These are phyloP conservation scores for Solanum chacoense DNA, from an alignment of 305 asterid species.

Conservation along the genomic window DNA sequence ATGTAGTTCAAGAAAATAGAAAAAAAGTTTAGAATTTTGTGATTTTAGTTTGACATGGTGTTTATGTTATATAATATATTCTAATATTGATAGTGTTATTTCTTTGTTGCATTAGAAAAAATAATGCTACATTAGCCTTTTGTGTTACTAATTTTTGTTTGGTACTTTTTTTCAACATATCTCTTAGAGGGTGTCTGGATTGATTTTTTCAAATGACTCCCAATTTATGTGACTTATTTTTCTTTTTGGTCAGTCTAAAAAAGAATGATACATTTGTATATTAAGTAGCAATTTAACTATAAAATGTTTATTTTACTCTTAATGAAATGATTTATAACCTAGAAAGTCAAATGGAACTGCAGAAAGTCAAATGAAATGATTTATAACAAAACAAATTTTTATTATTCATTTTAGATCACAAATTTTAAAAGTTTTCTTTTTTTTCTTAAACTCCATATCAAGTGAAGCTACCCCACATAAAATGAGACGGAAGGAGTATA, in stretches of 20 bases:
- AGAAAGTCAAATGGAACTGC: too few species aligned
- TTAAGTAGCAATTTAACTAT: too few species aligned
- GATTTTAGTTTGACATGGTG: background rate
- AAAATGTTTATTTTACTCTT: too few species aligned
- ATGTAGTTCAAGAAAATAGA: background rate
- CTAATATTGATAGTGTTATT: background rate
- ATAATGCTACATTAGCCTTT: background rate
- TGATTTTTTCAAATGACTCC: background rate
- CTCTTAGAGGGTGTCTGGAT: background rate
- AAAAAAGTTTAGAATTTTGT: background rate
- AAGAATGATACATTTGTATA: too few species aligned
- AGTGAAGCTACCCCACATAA: too few species aligned
- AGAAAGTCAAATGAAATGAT: too few species aligned
- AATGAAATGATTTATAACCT: too few species aligned
- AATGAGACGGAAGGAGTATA: too few species aligned
- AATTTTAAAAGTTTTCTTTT: too few species aligned
- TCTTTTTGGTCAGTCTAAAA: fast-evolving
- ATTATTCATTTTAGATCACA: too few species aligned
- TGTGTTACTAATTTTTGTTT: background rate
- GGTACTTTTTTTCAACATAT: background rate
- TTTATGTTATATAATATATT: too few species aligned
- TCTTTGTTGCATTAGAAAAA: background rate
- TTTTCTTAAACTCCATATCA: fast-evolving
- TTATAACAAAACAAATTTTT: fast-evolving
- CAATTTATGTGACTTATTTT: too few species aligned